These are phyloP conservation scores for Fusarium protoensiforme DNA, from an alignment of 2,329 filamentous ascomycete species.

Conservation along the genomic window DNA sequence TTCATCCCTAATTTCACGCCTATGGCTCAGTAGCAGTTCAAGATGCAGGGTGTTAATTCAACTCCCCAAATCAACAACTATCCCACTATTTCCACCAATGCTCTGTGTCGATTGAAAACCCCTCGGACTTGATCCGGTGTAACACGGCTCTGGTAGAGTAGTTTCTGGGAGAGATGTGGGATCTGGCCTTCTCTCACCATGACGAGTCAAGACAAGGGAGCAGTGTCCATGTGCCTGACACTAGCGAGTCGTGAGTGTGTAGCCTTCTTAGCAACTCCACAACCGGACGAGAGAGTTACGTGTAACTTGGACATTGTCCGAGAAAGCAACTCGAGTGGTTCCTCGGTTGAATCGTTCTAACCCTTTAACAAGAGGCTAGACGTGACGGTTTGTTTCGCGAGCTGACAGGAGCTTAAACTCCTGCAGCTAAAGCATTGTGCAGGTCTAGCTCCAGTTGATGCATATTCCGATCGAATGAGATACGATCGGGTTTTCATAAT, in stretches of 20 bases:
- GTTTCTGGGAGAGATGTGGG: background rate
- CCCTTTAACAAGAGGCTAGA: background rate
- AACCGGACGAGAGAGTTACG: background rate
- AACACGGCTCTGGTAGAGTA: background rate
- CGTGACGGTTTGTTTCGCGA: background rate
- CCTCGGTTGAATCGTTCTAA: background rate
- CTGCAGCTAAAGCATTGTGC: background rate
- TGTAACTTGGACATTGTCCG: background rate
- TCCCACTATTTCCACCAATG: background rate
- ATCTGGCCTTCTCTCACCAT: background rate
- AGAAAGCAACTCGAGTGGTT: background rate
- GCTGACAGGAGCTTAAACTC: background rate
- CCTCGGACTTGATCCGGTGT: background rate
- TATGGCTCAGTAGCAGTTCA: background rate
- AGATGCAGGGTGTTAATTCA: background rate
- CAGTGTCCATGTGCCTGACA: background rate
- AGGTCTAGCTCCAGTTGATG: background rate
- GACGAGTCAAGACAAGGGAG: background rate
- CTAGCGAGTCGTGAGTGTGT: background rate
- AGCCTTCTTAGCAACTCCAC: background rate
- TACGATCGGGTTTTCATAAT: background rate
- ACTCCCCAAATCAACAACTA: background rate
- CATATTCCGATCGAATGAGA: background rate
- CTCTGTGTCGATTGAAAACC: background rate
- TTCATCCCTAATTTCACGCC: background rate